Conservation (phyloP, 2,329 filamentous ascomycete genomes). For the Verticillium albo-atrum region DNA sequence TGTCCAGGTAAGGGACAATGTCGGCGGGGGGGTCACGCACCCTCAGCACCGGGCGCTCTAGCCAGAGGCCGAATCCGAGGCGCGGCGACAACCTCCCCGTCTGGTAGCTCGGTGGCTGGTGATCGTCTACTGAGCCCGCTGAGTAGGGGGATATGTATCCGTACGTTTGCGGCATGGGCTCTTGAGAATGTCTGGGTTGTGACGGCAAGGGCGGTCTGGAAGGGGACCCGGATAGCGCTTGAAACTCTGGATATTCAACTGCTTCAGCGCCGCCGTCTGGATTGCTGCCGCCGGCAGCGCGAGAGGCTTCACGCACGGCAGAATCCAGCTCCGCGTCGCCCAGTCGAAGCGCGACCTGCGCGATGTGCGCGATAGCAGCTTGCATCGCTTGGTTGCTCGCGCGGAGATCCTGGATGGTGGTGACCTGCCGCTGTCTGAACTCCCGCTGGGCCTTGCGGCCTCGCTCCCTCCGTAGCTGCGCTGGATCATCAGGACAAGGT, state of each 20-base stretch:
- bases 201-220: too few species aligned
- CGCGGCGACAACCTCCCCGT: conserved; percentile 1
- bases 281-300: neutral
- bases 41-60: neutral
- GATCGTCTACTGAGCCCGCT: too few species aligned
- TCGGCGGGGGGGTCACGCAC: neutral
- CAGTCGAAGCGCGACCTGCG: neutral
- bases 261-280: neutral
- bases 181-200: too few species aligned
- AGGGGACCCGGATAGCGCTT: too few species aligned
- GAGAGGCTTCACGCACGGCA: neutral
- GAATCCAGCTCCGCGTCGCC: neutral
- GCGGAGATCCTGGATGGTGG: neutral
- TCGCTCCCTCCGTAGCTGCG: neutral
- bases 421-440: conserved; percentile 1
- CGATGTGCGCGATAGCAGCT: neutral
- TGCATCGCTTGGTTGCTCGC: conserved; percentile 2
- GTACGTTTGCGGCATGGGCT: too few species aligned
- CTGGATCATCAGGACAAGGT: neutral
- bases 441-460: neutral
- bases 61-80: neutral
- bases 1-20: neutral
- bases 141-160: too few species aligned
- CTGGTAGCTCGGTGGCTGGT: neutral
- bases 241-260: too few species aligned